These are phyloP conservation scores for Pholiota conissans DNA, from an alignment of 768 basidiomycete genomes.

Conservation along the genomic window DNA sequence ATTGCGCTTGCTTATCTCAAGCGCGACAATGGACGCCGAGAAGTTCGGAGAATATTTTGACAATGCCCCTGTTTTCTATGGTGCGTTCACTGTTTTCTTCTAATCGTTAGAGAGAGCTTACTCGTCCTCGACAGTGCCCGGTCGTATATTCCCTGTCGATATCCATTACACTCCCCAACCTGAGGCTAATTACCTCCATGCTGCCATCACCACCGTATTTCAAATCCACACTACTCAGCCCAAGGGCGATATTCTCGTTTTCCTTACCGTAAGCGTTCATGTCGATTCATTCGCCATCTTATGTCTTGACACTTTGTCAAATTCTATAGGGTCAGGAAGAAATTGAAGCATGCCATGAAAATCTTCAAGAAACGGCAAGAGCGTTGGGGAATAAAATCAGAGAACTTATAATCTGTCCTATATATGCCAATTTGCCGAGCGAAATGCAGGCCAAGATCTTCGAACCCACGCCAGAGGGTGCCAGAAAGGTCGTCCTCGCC, in stretches of 20 bases:
- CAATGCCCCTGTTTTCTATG: constrained; percentile 91
- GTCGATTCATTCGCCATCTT: constrained; percentile 11
- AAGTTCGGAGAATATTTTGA: constrained; percentile 99
- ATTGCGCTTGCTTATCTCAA: constrained; percentile 88
- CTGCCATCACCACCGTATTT: constrained; percentile 97
- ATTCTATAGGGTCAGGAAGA: constrained; percentile 90
- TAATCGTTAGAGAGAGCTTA: too few relatives aligned
- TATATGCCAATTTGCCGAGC: constrained; percentile 98
- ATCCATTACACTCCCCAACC: constrained; percentile 99
- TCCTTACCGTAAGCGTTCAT: constrained; percentile 91
- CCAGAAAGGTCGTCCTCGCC: constrained; percentile 95
- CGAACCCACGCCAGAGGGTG: constrained; percentile 95
- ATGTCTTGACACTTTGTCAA: constrained; percentile 10
- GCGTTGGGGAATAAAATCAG: constrained; percentile 94
- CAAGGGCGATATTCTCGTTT: constrained; percentile 95
- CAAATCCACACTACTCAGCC: constrained; percentile 99
- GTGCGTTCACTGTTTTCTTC: constrained; percentile 39
- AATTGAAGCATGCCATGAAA: constrained; percentile 97
- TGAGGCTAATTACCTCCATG: constrained; percentile 98
- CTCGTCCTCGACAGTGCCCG: constrained; percentile 65
- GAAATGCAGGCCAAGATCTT: constrained; percentile 99
- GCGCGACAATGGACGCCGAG: constrained; percentile 96
- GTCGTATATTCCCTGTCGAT: constrained; percentile 95
- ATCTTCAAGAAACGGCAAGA: constrained; percentile 91
- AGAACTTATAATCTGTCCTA: constrained; percentile 94